Conservation (phyloP, 2,329 filamentous ascomycete species). For the Monosporascus ibericus region DNA sequence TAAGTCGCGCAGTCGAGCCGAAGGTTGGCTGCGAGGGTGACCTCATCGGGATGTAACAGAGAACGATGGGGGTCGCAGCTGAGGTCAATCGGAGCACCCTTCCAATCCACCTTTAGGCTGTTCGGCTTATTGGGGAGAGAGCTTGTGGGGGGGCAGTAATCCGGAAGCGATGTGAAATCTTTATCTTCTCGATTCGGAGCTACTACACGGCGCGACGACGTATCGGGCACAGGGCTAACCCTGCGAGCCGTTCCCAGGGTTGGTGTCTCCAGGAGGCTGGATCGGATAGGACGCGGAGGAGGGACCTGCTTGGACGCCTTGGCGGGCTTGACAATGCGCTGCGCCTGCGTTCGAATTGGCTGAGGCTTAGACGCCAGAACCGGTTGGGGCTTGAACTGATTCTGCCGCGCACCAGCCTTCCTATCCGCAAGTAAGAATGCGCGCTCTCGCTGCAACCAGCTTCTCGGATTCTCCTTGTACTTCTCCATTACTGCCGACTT, state of each 20-base stretch:
- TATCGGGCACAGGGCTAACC: conserved; percentile 43
- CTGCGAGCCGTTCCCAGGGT: conserved; percentile 22
- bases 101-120: conserved; percentile 80
- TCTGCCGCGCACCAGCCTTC: conserved; percentile 34
- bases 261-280: conserved; percentile 18
- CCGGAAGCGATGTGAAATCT: conserved; percentile 65
- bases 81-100: conserved; percentile 72
- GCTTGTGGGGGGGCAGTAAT: conserved; percentile 65
- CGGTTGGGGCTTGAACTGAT: conserved; percentile 27
- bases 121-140: conserved; percentile 63
- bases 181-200: conserved; percentile 74
- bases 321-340: conserved; percentile 28
- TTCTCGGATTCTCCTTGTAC: conserved; percentile 36
- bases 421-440: conserved; percentile 42
- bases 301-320: conserved; percentile 23
- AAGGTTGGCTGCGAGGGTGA: conserved; percentile 69
- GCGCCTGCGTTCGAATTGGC: conserved; percentile 21
- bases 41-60: conserved; percentile 72
- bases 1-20: conserved; percentile 84
- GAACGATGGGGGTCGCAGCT: conserved; percentile 62
- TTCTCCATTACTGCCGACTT: conserved; percentile 44
- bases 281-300: conserved; percentile 23
- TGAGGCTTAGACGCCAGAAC: conserved; percentile 39
- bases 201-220: conserved; percentile 41
- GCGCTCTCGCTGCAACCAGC: conserved; percentile 46